Evolutionary conservation across 192 early-diverging fungal genomes (phyloP), one percentile per base, ranked within the genome.

Genomic region (Jimgerdemannia flammicorona): DNA sequence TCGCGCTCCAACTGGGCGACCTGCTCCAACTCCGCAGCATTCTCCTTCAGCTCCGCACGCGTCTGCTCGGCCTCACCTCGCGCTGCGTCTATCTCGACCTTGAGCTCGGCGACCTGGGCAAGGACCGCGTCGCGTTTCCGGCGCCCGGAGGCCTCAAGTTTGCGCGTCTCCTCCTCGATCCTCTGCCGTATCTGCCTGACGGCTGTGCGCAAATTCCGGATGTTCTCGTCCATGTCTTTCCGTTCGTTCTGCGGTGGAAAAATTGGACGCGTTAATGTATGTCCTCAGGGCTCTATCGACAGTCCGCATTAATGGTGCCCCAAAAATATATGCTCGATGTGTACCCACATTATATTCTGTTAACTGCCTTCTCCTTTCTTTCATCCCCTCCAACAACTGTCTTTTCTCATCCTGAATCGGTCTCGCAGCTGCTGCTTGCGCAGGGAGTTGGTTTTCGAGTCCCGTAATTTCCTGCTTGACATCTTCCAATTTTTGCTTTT

Each of bases 391-490:
- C 10, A 75, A 70, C 6, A 91, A 69, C 18, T 77, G 69, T 3
- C 83, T 79, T 42, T 90, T 91, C 70, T 80, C 78, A 44, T 91
- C 88, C 20, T 84, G 78, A 40, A 84, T 74, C 10, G 86, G 83
- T 18, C 83, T 66, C 18, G 83, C 84, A 44, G 83, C 74, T 2
- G 77, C 66, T 44, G 81, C 78, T 41, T 86, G 83, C 14, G 70
- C 80, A 29, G 80, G 39, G 43, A 78, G 72, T 19, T 75, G 19
- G 40, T 7, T 19, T 54, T 90, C 81, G 20, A 87, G 69, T 43
- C 80, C 77, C 9, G 76, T 40, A 8, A 84, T 73, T 9, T 76
- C 29, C 8, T 72, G 40, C n/a, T 86, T 77, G 4, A 84, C 18
- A 19, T 79, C 81, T 39, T 83, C 74, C 7, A 89, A 67, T 63